Percentiles rank a stretch among this genome's conserved stretches.
These are phyloP conservation scores for Caryopteris hybrid DNA, from an alignment of 305 asterid species.

Conservation along the genomic window DNA sequence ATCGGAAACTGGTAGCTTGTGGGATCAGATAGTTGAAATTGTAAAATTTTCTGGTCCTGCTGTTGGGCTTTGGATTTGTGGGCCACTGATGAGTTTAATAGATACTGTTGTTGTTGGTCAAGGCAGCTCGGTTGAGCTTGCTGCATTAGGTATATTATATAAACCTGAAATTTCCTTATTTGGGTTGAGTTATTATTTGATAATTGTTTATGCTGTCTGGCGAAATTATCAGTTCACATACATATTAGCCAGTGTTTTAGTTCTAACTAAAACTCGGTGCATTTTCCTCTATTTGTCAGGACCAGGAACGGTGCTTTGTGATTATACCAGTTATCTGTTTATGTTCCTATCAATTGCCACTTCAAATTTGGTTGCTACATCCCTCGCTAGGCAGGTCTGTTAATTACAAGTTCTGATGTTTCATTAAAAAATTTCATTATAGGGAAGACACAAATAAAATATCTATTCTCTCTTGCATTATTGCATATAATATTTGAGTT, in stretches of 20 bases:
- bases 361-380: conserved; percentile 81
- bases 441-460: too few species aligned
- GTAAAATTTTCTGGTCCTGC: conserved; percentile 83
- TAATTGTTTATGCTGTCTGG: not conserved
- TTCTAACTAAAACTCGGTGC: conserved; percentile 1
- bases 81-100: conserved; percentile 80
- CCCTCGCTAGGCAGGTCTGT: conserved; percentile 72
- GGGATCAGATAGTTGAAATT: conserved; percentile 63
- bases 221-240: too few species aligned
- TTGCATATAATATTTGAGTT: too few species aligned
- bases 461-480: too few species aligned
- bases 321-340: conserved; percentile 61
- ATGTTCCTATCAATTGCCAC: conserved; percentile 91
- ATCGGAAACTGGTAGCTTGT: conserved; percentile 41
- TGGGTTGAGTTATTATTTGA: not conserved
- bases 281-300: conserved; percentile 58
- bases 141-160: conserved; percentile 66
- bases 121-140: conserved; percentile 76
- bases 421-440: not conserved
- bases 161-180: not conserved
- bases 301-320: conserved; percentile 81
- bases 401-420: not conserved
- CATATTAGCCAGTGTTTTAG: conserved; percentile 15
- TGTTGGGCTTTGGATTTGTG: conserved; percentile 80
- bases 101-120: conserved; percentile 88